Percentiles rank a stretch among this genome's conserved stretches.
Conservation (phyloP, 768 basidiomycete genomes). For the Mrakia gelida region DNA sequence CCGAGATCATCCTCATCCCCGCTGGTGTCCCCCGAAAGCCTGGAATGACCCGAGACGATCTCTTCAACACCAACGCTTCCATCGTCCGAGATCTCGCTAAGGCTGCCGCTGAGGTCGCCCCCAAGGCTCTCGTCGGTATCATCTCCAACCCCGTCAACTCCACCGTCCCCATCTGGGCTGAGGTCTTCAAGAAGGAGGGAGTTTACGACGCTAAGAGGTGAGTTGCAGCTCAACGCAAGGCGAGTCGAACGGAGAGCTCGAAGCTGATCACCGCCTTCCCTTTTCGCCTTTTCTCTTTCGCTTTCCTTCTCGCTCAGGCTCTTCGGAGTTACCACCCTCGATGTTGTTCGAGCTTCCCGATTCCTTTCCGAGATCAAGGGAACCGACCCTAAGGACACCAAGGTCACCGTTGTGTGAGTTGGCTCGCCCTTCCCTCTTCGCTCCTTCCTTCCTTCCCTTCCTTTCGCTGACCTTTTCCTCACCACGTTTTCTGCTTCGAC, state of each 20-base stretch:
- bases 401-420: constrained; percentile 39
- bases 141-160: constrained; percentile 99
- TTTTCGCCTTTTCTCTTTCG: background rate
- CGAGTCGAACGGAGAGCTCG: background rate
- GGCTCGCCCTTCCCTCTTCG: too few relatives aligned
- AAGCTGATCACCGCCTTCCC: background rate
- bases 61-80: constrained; percentile 88
- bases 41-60: constrained; percentile 65
- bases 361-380: constrained; percentile 79
- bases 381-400: constrained; percentile 46
- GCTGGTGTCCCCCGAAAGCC: constrained; percentile 91
- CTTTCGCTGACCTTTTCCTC: background rate
- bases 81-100: constrained; percentile 91
- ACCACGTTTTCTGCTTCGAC: background rate
- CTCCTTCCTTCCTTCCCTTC: background rate
- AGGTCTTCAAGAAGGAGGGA: constrained; percentile 87
- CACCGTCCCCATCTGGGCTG: constrained; percentile 92
- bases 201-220: constrained; percentile 90
- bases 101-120: constrained; percentile 74
- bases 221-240: constrained; percentile 25
- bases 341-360: constrained; percentile 95
- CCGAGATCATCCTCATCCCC: constrained; percentile 88
- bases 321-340: constrained; percentile 96
- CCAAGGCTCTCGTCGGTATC: constrained; percentile 88
- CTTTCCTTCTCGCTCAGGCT: constrained; percentile 54